These are phyloP conservation scores for Amyloporia xantha DNA, from an alignment of 768 basidiomycete species.

Conservation along the genomic window DNA sequence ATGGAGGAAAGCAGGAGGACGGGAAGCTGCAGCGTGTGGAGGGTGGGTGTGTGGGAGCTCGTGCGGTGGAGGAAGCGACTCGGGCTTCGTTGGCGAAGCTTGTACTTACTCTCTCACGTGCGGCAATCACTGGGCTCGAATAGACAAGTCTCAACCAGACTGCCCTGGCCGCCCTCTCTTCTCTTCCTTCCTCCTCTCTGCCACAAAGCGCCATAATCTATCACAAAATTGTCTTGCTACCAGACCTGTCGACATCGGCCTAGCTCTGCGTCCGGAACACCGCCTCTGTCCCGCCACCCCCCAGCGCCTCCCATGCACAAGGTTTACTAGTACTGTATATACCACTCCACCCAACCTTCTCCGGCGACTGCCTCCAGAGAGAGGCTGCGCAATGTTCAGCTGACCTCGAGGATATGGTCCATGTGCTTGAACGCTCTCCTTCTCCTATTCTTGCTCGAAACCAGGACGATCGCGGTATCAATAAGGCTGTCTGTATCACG, in stretches of 20 bases:
- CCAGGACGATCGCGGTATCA: too few relatives aligned
- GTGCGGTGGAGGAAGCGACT: conserved; percentile 5
- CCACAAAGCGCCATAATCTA: neutral
- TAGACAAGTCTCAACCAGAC: conserved; percentile 1
- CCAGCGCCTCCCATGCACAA: too few relatives aligned
- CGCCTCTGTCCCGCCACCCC: neutral
- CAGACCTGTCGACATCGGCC: neutral
- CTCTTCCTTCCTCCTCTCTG: neutral
- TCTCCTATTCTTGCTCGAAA: too few relatives aligned
- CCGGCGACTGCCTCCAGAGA: too few relatives aligned
- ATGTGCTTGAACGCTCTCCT: too few relatives aligned
- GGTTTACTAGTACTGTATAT: too few relatives aligned
- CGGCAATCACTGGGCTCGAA: conserved; percentile 5
- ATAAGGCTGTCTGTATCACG: too few relatives aligned
- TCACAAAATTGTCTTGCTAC: too few relatives aligned
- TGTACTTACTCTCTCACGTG: conserved; percentile 4
- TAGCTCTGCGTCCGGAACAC: neutral
- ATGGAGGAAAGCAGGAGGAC: conserved; percentile 14
- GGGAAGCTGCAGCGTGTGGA: conserved; percentile 7
- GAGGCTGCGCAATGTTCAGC: too few relatives aligned
- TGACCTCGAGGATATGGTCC: too few relatives aligned
- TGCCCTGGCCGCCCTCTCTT: neutral
- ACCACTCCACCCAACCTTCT: too few relatives aligned
- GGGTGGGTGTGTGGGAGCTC: conserved; percentile 13
- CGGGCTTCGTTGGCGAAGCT: conserved; percentile 2